These are phyloP conservation scores for Elongisporangium undulatum DNA, from an alignment of 352 stramenopile genomes.

Conservation along the genomic window DNA sequence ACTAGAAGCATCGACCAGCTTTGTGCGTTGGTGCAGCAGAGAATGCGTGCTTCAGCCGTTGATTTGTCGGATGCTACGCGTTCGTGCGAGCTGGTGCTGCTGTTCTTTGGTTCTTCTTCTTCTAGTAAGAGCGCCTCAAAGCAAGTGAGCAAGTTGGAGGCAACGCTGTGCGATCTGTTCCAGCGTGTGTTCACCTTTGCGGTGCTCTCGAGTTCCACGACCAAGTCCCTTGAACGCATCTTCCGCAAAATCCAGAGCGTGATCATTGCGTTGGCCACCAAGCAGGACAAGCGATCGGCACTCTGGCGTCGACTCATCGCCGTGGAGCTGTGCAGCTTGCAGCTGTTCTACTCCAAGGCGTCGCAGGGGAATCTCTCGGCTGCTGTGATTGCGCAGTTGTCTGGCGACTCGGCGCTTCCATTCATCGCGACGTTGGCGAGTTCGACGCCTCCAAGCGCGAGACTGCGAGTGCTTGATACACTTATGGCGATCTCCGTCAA, in stretches of 20 bases:
- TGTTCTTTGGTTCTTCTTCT: constrained; percentile 20
- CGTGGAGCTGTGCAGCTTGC: constrained; percentile 24
- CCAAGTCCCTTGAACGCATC: constrained; percentile 21
- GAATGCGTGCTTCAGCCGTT: constrained; percentile 8
- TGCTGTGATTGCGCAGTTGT: background rate
- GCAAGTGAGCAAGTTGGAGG: constrained; percentile 1
- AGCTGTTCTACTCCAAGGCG: constrained; percentile 7
- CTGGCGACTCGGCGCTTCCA: background rate
- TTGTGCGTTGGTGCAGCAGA: constrained; percentile 9
- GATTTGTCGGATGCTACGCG: constrained; percentile 16
- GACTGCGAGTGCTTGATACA: constrained; percentile 11
- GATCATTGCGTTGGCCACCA: background rate
- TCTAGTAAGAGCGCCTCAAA: background rate
- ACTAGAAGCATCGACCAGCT: background rate
- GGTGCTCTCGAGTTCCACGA: constrained; percentile 7
- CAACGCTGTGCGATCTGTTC: constrained; percentile 30
- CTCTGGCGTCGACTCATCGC: constrained; percentile 24
- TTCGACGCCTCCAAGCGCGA: background rate
- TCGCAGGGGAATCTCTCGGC: background rate
- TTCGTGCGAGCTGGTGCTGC: constrained; percentile 49
- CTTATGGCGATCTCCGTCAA: constrained; percentile 12
- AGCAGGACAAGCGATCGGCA: background rate
- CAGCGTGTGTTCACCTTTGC: constrained; percentile 27
- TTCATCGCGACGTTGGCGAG: background rate
- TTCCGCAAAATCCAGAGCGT: constrained; percentile 31